Base-by-base conservation (phyloP, 176 grass and related monocot genomes). In the Ensete glaucum region DNA sequence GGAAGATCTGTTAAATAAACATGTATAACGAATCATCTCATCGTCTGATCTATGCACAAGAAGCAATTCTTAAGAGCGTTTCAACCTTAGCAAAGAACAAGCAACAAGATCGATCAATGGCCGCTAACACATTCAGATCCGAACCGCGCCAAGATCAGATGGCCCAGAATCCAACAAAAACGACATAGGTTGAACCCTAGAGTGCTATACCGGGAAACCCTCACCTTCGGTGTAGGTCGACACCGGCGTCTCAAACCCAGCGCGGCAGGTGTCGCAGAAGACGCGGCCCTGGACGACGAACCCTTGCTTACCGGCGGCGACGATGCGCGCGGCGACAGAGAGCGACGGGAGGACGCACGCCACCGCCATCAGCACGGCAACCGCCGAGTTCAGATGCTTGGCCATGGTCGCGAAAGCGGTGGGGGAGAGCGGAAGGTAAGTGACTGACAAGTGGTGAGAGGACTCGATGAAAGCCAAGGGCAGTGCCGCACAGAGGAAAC, bases 241-340 rank as follows among this genome's bases (percentile, higher is more conserved):
- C 7, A 80, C 86, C 62, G 90, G 90, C 62, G 95, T 99, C 82
- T 99, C 95, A 84, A 99, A 99, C 21, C 95, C 95, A 8, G 87
- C 86, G 51, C 62, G 82, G 85, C 95, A 93, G 69, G 75, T 87
- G 82, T 99, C 94, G 82, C 94, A 98, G 84, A 92, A 98, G 49
- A 98, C 86, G 58, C 88, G 86, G 48, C 94, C 94, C 55, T 80
- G 82, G 71, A 93, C 90, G 50, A 93, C 54, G 82, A 98, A 93
- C 9, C 73, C 24, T 17, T 15, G 67, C 19, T 9, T 77, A 48
- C 15, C 16, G 7, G 54, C 73, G 71, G 53, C 20, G 48, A 98
- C 70, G 69, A 83, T 72, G 55, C 88, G 85, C 24, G 72, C 64
- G 20, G 58, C 84, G 52, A 54, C 58, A 20, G 59, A 52, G 55